Conservation (phyloP, 2,329 filamentous ascomycete genomes). For the Cercospora beticola region DNA sequence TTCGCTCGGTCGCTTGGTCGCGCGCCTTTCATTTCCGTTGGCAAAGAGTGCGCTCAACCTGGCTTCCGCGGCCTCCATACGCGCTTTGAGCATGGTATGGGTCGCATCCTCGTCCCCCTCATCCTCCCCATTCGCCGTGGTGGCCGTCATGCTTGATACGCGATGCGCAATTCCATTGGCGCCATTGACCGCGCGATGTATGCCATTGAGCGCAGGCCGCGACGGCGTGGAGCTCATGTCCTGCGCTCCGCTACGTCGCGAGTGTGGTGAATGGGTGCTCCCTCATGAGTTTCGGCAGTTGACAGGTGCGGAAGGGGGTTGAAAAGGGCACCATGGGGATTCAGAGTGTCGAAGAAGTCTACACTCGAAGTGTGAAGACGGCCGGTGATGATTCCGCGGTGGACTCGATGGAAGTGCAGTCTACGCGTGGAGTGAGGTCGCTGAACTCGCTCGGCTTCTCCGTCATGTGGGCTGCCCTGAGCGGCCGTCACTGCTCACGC, state of each 20-base stretch:
- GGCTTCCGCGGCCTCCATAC: conserved; percentile 75
- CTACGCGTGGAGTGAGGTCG: conserved; percentile 2
- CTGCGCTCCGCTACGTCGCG: conserved; percentile 19
- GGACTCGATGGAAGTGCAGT: conserved; percentile 13
- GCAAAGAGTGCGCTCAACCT: conserved; percentile 75
- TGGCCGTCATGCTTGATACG: conserved; percentile 45
- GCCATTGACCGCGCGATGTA: conserved; percentile 31
- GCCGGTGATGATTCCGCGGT: conserved; percentile 6
- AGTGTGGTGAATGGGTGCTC: conserved; percentile 17
- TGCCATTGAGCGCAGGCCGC: conserved; percentile 39
- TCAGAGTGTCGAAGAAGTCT: neutral
- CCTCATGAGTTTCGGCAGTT: neutral
- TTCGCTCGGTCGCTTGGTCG: conserved; percentile 16
- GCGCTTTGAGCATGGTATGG: conserved; percentile 65
- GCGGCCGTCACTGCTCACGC: neutral
- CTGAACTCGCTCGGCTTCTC: neutral
- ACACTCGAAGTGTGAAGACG: neutral
- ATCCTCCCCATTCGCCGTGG: conserved; percentile 18
- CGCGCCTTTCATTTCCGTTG: conserved; percentile 36
- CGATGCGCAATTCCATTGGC: conserved; percentile 38
- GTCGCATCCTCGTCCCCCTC: conserved; percentile 49
- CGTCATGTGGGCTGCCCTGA: conserved; percentile 2
- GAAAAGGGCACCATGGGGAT: conserved; percentile 24
- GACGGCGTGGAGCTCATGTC: conserved; percentile 41
- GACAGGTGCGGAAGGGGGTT: conserved; percentile 2